Conservation (phyloP, 306 rosid genomes). For the Senna tora region DNA sequence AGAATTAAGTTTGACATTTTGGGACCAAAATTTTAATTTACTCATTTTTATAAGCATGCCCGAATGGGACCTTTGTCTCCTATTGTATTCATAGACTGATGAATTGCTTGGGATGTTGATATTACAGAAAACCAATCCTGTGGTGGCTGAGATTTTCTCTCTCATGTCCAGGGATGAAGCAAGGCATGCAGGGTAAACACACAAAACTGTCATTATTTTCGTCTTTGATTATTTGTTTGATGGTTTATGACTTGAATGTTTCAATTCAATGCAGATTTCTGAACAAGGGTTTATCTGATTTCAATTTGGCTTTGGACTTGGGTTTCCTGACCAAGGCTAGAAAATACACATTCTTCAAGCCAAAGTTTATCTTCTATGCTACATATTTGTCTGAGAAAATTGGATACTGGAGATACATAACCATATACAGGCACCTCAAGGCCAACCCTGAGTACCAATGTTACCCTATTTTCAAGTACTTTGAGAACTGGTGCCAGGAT, state of each 20-base stretch:
- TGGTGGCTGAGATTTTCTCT: constrained; percentile 99
- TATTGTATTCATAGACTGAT: constrained; percentile 23
- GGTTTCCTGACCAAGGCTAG: constrained; percentile 98
- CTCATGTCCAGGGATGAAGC: constrained; percentile 99
- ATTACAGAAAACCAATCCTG: constrained; percentile 95
- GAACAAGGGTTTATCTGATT: constrained; percentile 97
- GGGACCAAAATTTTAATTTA: too few relatives aligned
- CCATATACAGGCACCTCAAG: constrained; percentile 97
- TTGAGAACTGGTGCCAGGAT: constrained; percentile 99
- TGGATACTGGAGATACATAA: constrained; percentile 98
- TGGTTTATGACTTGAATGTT: constrained; percentile 9
- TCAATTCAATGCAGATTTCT: constrained; percentile 63
- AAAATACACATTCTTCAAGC: constrained; percentile 96
- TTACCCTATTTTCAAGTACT: constrained; percentile 94
- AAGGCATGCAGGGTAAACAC: constrained; percentile 93
- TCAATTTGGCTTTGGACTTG: constrained; percentile 97
- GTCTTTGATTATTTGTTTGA: constrained; percentile 3
- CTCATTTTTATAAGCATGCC: too few relatives aligned
- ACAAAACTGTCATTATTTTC: constrained; percentile 1
- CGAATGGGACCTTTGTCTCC: too few relatives aligned
- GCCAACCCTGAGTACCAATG: constrained; percentile 86
- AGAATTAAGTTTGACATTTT: too few relatives aligned
- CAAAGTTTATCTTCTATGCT: constrained; percentile 97
- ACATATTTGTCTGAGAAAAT: constrained; percentile 97
- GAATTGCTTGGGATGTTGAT: constrained; percentile 37